These are phyloP conservation scores for Cunninghamia lanceolata DNA, from an alignment of 75 land plant species.

Conservation along the genomic window DNA sequence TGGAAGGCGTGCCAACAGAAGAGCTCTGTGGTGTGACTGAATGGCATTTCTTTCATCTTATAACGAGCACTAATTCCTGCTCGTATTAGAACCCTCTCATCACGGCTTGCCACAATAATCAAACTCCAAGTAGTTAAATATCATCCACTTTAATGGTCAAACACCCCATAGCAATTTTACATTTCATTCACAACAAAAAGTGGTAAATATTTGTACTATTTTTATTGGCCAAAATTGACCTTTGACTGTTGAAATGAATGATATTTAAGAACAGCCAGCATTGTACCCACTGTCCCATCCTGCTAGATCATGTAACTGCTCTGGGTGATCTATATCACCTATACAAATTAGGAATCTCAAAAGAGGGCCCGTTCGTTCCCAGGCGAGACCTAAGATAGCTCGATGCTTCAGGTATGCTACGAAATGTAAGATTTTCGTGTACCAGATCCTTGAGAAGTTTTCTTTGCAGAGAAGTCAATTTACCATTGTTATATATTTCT, in stretches of 20 bases:
- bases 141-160: too few species aligned
- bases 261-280: too few species aligned
- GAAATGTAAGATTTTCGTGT: background rate
- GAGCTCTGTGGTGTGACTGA: background rate
- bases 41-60: background rate
- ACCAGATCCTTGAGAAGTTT: background rate
- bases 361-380: background rate
- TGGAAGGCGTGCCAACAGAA: background rate
- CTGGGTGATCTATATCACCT: background rate
- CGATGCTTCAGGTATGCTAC: background rate
- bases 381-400: background rate
- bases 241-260: too few species aligned
- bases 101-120: background rate
- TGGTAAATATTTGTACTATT: too few species aligned
- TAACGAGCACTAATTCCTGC: background rate
- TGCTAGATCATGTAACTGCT: background rate
- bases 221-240: too few species aligned
- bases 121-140: background rate
- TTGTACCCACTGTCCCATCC: background rate
- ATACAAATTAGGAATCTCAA: background rate
- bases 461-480: background rate
- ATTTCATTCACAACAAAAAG: too few species aligned
- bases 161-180: too few species aligned
- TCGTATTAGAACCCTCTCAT: background rate
- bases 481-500: background rate